These are phyloP conservation scores for Celoporthe dispersa DNA, from an alignment of 2,329 filamentous ascomycete species.

Conservation along the genomic window DNA sequence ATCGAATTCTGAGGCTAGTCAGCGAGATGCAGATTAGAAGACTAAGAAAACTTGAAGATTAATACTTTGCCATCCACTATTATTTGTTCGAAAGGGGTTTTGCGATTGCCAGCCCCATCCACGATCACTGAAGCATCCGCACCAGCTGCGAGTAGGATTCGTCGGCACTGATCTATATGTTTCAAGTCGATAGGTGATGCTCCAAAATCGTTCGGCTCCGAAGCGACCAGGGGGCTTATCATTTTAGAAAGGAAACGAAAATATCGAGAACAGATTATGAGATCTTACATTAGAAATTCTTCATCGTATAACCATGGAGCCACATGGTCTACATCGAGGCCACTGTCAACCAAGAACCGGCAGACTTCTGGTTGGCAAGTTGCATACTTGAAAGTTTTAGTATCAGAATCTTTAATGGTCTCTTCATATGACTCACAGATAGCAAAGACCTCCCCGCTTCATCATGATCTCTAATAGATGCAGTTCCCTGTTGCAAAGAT, in stretches of 20 bases:
- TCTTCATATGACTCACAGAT: not conserved
- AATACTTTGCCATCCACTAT: not conserved
- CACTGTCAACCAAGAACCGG: not conserved
- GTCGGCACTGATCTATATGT: not conserved
- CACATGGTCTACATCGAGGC: not conserved
- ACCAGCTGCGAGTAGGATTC: not conserved
- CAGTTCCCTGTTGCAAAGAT: not conserved
- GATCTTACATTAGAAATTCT: not conserved
- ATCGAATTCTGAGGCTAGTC: not conserved
- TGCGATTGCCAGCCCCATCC: not conserved
- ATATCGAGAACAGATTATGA: not conserved
- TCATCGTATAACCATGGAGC: not conserved
- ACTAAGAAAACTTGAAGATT: not conserved
- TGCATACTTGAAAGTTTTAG: not conserved
- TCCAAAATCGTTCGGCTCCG: not conserved
- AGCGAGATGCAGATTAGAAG: not conserved
- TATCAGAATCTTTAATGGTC: not conserved
- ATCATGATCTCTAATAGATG: not conserved
- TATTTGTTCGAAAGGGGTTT: not conserved
- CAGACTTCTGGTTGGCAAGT: not conserved
- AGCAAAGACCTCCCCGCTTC: not conserved
- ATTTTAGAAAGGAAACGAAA: not conserved
- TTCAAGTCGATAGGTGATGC: not conserved
- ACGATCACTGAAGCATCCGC: not conserved
- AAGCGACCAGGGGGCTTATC: not conserved